phyloP scores from a whole-genome alignment of 805 yeast species.

The Blastobotrys americana region DNA sequence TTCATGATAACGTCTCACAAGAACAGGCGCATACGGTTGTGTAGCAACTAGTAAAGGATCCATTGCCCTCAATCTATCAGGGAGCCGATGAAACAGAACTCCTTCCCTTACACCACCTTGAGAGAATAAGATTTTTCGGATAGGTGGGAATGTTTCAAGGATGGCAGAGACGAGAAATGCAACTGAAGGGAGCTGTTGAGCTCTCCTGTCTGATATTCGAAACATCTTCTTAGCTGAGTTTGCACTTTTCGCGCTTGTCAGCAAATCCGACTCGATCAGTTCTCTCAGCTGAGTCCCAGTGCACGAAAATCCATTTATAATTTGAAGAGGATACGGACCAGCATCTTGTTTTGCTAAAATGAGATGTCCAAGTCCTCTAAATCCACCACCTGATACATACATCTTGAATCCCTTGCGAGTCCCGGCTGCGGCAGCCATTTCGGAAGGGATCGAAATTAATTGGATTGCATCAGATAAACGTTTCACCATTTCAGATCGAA shows the following conservation, averaged over 20 bases:
- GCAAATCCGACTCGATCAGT: slow-evolving; percentile 34
- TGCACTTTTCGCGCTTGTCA: slow-evolving; percentile 30
- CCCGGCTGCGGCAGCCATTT: slow-evolving; percentile 43
- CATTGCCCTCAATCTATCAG: slow-evolving; percentile 49
- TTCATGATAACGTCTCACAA: slow-evolving; percentile 49
- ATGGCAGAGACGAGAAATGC: slow-evolving; percentile 57
- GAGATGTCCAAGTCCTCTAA: slow-evolving; percentile 62
- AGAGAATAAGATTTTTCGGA: slow-evolving; percentile 57
- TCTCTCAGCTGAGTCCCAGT: slow-evolving; percentile 45
- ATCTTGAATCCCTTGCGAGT: slow-evolving; percentile 54
- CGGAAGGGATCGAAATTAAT: slow-evolving; percentile 46
- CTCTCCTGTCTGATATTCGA: slow-evolving; percentile 59
- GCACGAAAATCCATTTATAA: slow-evolving; percentile 62
- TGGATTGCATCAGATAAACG: slow-evolving; percentile 46
- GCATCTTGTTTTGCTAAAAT: slow-evolving; percentile 41
- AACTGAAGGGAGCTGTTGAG: slow-evolving; percentile 62
- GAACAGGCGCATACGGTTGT: slow-evolving; percentile 61
- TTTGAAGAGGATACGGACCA: slow-evolving; percentile 55
- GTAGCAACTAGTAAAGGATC: slow-evolving; percentile 69
- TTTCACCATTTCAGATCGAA: slow-evolving; percentile 47
- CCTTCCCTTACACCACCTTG: slow-evolving; percentile 81
- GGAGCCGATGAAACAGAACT: slow-evolving; percentile 54
- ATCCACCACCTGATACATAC: slow-evolving; percentile 68
- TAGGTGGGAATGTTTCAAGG: slow-evolving; percentile 50
- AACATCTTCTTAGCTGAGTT: slow-evolving; percentile 39